Conservation (phyloP, 805 yeast genomes). For the Tetrapisispora taiwanensis region DNA sequence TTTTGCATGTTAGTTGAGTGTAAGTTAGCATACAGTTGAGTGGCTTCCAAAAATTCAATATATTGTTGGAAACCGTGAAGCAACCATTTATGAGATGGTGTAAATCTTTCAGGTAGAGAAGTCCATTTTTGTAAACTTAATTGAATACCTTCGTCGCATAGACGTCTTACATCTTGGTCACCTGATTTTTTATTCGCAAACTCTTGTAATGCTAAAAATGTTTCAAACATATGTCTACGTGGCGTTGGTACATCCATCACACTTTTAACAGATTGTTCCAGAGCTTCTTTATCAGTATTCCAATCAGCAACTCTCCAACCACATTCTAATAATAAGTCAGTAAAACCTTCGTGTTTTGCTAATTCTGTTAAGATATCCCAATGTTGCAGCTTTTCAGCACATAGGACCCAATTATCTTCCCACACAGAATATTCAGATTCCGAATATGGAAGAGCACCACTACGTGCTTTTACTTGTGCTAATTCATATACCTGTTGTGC, state of each 20-base stretch:
- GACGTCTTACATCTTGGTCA: constrained; percentile 69
- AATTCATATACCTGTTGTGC: constrained; percentile 91
- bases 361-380: constrained; percentile 96
- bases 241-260: constrained; percentile 99
- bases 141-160: constrained; percentile 95
- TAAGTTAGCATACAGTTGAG: constrained; percentile 81
- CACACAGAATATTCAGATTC: constrained; percentile 91
- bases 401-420: constrained; percentile 98
- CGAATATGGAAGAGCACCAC: constrained; percentile 90
- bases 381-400: constrained; percentile 94
- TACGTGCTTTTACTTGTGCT: constrained; percentile 92
- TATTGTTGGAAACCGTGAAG: constrained; percentile 94
- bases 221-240: constrained; percentile 88
- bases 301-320: constrained; percentile 99
- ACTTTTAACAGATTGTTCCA: constrained; percentile 87
- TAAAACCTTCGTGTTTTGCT: constrained; percentile 96
- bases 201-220: constrained; percentile 86
- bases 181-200: constrained; percentile 85
- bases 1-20: constrained; percentile 87
- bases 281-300: constrained; percentile 88
- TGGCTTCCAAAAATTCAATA: constrained; percentile 94
- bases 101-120: constrained; percentile 62
- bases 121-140: constrained; percentile 88
- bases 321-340: constrained; percentile 90
- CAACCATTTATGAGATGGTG: constrained; percentile 79